Percentiles rank a stretch among this genome's conserved stretches.
Conservation (phyloP, 352 stramenopile genomes). For the Phytophthora vignae region DNA sequence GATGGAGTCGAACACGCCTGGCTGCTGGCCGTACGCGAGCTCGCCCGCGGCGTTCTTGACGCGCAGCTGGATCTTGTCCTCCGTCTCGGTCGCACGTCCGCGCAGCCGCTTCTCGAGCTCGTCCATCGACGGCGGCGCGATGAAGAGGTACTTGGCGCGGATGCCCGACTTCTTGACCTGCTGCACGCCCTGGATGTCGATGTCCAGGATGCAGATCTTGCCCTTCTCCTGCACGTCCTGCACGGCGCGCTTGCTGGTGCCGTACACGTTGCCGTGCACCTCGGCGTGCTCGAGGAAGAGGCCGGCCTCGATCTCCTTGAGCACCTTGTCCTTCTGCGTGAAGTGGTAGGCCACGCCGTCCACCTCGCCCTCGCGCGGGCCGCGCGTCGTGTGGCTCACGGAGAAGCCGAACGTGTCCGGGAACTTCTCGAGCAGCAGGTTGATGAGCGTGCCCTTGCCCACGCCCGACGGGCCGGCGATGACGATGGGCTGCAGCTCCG, state of each 20-base stretch:
- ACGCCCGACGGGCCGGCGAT: slow-evolving; percentile 93
- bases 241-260: slow-evolving; percentile 94
- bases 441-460: slow-evolving; percentile 97
- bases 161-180: slow-evolving; percentile 92
- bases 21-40: slow-evolving; percentile 89
- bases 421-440: slow-evolving; percentile 88
- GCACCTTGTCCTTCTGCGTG: slow-evolving; percentile 92
- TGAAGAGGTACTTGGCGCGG: slow-evolving; percentile 96
- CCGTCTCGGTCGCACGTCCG: slow-evolving; percentile 95
- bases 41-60: slow-evolving; percentile 95
- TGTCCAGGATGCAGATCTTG: slow-evolving; percentile 99
- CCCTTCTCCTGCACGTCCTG: slow-evolving; percentile 91
- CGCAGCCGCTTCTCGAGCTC: slow-evolving; percentile 95
- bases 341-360: slow-evolving; percentile 99
- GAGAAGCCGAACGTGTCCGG: slow-evolving; percentile 95
- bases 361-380: slow-evolving; percentile 93
- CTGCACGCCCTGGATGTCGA: slow-evolving; percentile 98
- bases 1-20: slow-evolving; percentile 89
- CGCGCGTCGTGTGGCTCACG: slow-evolving; percentile 97
- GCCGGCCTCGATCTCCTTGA: slow-evolving; percentile 93
- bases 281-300: slow-evolving; percentile 98
- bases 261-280: slow-evolving; percentile 98
- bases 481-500: slow-evolving; percentile 86
- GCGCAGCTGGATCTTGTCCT: slow-evolving; percentile 95
- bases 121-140: slow-evolving; percentile 95